Evolutionary conservation across 192 early-diverging fungal genomes (phyloP).

Genomic region (Linnemannia zychae): DNA sequence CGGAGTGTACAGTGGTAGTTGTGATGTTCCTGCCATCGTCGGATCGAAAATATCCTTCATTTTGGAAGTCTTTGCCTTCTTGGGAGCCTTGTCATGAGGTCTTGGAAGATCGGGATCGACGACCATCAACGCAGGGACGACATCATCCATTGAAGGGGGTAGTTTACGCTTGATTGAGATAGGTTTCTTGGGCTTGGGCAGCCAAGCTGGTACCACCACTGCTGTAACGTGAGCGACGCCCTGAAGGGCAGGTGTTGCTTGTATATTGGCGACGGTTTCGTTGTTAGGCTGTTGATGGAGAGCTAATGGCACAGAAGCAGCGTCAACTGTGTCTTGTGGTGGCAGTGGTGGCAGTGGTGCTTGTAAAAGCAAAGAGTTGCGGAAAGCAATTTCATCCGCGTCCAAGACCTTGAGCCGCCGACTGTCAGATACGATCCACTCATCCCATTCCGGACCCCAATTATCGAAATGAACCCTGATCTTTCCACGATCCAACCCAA

Average conservation of each 20-base stretch:
- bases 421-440: constrained; percentile 68
- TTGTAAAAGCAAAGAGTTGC: neutral
- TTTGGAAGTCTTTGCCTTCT: neutral
- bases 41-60: neutral
- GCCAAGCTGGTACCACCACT: neutral
- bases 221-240: neutral
- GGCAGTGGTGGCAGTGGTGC: neutral
- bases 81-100: neutral
- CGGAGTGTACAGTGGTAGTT: neutral
- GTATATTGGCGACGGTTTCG: neutral
- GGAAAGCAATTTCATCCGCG: constrained; percentile 27
- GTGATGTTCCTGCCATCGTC: neutral
- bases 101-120: neutral
- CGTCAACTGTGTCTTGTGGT: neutral
- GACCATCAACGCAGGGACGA: neutral
- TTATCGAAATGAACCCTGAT: constrained; percentile 68
- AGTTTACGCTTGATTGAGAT: neutral
- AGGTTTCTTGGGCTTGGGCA: neutral
- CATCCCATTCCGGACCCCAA: constrained; percentile 65
- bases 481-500: constrained; percentile 56
- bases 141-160: neutral
- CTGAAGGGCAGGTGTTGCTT: neutral
- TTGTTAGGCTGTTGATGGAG: neutral
- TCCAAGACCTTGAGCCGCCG: constrained; percentile 49
- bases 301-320: neutral